phyloP scores from a whole-genome alignment of 371 early-diverging fungal species.

The Conidiobolus incongruus region DNA sequence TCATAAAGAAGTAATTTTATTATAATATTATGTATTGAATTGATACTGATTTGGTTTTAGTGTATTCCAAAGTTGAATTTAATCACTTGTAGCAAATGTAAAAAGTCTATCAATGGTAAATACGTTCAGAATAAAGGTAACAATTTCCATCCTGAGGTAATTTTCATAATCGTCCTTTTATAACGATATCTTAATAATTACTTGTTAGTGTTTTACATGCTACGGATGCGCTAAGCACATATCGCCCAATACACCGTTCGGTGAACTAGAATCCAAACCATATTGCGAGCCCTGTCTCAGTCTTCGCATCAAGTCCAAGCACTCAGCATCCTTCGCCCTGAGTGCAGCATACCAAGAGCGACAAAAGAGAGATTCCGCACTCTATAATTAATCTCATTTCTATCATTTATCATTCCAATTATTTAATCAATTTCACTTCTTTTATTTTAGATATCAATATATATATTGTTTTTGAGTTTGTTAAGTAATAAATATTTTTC shows the following conservation, averaged over 20 bases:
- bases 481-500: too few relatives aligned
- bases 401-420: too few relatives aligned
- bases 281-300: slow-evolving; percentile 8
- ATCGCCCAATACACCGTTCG: slow-evolving; percentile 5
- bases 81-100: slow-evolving; percentile 1
- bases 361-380: background rate
- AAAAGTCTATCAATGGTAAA: background rate
- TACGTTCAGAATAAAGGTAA: slow-evolving; percentile 3
- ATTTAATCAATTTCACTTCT: too few relatives aligned
- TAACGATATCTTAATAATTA: background rate
- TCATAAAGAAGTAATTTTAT: slow-evolving; percentile 2
- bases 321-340: slow-evolving; percentile 2
- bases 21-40: background rate
- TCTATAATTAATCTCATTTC: too few relatives aligned
- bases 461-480: too few relatives aligned
- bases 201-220: slow-evolving; percentile 5
- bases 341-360: slow-evolving; percentile 3
- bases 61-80: slow-evolving; percentile 5
- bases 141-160: slow-evolving; percentile 9
- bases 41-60: background rate
- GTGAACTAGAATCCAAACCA: slow-evolving; percentile 6
- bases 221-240: slow-evolving; percentile 4
- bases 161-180: background rate
- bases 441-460: too few relatives aligned
- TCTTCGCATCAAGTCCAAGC: background rate